Evolutionary conservation across 1,284 basidiomycete species (phyloP), one percentile per base, ranked within the genome.

Genomic region (Microbotryomycetes sp.): DNA sequence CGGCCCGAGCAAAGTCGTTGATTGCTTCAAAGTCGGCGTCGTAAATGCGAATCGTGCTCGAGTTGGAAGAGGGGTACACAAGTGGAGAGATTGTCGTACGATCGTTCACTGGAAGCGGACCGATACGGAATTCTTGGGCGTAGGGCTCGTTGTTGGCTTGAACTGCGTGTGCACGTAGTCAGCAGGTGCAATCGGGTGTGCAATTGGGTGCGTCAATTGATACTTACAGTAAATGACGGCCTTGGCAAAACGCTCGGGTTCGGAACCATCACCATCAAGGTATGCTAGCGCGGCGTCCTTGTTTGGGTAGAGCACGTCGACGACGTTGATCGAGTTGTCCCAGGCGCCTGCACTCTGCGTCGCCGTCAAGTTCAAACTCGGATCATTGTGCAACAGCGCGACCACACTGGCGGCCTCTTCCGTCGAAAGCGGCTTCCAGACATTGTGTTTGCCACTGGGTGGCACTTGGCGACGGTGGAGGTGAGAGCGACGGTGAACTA

Each of bases 401-500:
- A 70, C 64, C 51, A 74, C 71, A 2, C 41, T 52, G 2, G 71
- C 72, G 3, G 74, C 73, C 58, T 75, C 74, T n/a, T 73, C 71
- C 52, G 62, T 61, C 15, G 65, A 55, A 11, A 75, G 59, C 1
- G 54, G 61, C 1, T 57, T 56, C 69, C 70, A 75, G 55, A 74
- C 64, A 56, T 75, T 75, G 27, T 57, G 29, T 56, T 71, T 65
- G 35, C 35, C 35, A 41, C 18, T 41, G 11, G 35, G 35, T 41
- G 35, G 35, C 35, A 41, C 35, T 41, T 41, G 35, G 18, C 35
- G 35, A 41, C 35, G 35, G 18, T 41, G 35, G 11, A 41, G 18
- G 35, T 41, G 35, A 41, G 35, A 41, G 11, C 11, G 35, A 41
- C 18, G 35, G 35, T 9, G 18, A 41, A 18, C 18, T 41, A 9